Base-by-base conservation (phyloP, 176 grass and related monocot species). In the Paspalum notatum region DNA sequence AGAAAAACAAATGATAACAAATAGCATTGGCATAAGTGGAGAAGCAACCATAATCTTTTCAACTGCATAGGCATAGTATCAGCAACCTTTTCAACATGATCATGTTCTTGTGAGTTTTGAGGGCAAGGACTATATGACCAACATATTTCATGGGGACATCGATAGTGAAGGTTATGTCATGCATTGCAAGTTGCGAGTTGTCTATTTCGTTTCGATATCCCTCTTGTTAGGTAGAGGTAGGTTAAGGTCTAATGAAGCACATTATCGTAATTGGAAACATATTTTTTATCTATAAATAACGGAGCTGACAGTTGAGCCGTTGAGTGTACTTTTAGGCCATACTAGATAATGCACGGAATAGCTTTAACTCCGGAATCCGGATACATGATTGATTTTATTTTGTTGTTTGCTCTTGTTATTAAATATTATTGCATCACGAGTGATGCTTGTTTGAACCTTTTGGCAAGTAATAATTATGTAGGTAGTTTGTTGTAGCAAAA, bases 81-180 rank as follows among this genome's bases (percentile, higher is more conserved):
- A 75, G 18, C 69, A 69, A 26, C 45, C 70, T 89, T 79, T 79
- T 46, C 38, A 75, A 46, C 62, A 69, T 78, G 71, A 62, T 69
- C 76, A 52, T 75, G 69, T 80, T 80, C 43, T 37, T 88, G 61
- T 54, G 78, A 68, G 68, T 80, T 52, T 74, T 38, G 18, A n/a
- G 56, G 10, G 42, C 22, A 77, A 70, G 44, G 32, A 70, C 53
- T 69, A n/a, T 68, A 60, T 59, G 71, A n/a, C 27, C 51, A 70
- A 26, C 73, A 41, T 59, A 57, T 83, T 58, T 72, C 41, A 66
- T 82, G 58, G n/a, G n/a, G n/a, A 38, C 66, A 60, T 50, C 26
- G 44, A 37, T 74, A 79, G 68, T 67, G 74, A 59, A 74, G 43
- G 16, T 73, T 11, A 18, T 83, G 56, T 76, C 37, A 17, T 50